Base-by-base conservation (phyloP, 306 rosid genomes). In the Fragaria nilgerrensis region DNA sequence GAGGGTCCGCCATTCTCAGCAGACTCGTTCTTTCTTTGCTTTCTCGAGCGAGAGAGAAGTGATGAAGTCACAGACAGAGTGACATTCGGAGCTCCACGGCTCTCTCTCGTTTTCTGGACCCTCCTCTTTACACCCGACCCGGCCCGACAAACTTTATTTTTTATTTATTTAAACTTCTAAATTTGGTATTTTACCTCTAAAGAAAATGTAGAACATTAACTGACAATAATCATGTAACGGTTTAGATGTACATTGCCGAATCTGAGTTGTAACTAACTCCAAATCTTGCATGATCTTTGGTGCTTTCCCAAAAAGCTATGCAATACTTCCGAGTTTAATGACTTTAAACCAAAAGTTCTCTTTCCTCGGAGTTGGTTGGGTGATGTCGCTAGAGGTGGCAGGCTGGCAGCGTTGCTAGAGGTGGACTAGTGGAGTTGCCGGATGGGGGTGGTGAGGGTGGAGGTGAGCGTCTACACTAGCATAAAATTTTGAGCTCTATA, bases 1-100 rank as follows among this genome's bases (percentile, higher is more conserved):
- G 90, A 77, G 90, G 84, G 74, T 75, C 87, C 85, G 87, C 88
- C 98, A 94, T 94, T 93, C 49, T 36, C 29, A 70, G 50, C 32
- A 7, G 20, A 36, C 75, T 61, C 36, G 68, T 8, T 64, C 68
- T 37, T 37, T 37, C 41, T 37, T 3, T 20, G 39, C 45, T 44
- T 11, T 13, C 73, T 17, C 10, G 17, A 3, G 32, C 23, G 27
- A 1, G 15, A 29, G 27, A 6, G 17, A 37, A 56, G 67, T 73
- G 67, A 55, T 14, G 32, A 5, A 12, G 49, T 3, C 56, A 5
- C n/a, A 27, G 70, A 37, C 16, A 0, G 20, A 14, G 19, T 75
- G 29, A 41, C 59, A 61, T 50, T 44, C 78, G 70, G 71, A 61
- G 77, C 69, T 25, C 69, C 65, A 37, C 20, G 55, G 19, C 36